Base-by-base conservation (phyloP, 306 rosid genomes). In the Rosa multiflora region DNA sequence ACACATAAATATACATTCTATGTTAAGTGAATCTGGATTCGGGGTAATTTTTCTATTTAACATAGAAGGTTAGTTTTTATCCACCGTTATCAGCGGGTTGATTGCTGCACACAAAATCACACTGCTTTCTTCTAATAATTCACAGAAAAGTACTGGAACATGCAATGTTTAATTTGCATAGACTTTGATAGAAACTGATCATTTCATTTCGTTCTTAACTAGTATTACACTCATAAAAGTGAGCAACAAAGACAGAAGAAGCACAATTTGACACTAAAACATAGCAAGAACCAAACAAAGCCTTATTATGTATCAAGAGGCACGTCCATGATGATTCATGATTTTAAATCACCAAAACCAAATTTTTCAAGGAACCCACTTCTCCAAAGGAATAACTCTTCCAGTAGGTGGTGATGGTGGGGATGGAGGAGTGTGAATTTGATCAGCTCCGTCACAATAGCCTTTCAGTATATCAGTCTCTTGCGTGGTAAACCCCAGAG, bases 401-500 rank as follows among this genome's bases (percentile, higher is more conserved):
- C 8, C 48, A 2, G 42, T 6, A 51, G 67, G 77, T 9, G 63
- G 80, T 40, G 83, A 70, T 1, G 75, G 86, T 5, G 78, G 55
- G 0, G 76, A 76, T 0, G 88, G 37, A 11, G 78, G 63, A 15
- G 74, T 14, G 20, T 70, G 79, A 35, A 10, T 70, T n/a, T 59
- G 80, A 37, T 17, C 77, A 20, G 49, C 76, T 15, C 20, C 85
- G 66, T 88, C 87, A 63, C 96, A 92, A 42, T 86, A 92, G 6
- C 88, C 88, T 59, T 81, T 83, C 5, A 92, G 85, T 3, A 88
- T 13, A 72, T 89, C 84, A 46, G 85, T 88, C 81, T 90, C 97
- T 79, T 86, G 76, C 1, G 32, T 61, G 7, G 94, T 92, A 63
- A 87, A 85, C 11, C 97, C 97, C 11, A 92, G 79, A 5, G 94